Conservation (phyloP, 2,329 filamentous ascomycete species). For the Beauveria australis region DNA sequence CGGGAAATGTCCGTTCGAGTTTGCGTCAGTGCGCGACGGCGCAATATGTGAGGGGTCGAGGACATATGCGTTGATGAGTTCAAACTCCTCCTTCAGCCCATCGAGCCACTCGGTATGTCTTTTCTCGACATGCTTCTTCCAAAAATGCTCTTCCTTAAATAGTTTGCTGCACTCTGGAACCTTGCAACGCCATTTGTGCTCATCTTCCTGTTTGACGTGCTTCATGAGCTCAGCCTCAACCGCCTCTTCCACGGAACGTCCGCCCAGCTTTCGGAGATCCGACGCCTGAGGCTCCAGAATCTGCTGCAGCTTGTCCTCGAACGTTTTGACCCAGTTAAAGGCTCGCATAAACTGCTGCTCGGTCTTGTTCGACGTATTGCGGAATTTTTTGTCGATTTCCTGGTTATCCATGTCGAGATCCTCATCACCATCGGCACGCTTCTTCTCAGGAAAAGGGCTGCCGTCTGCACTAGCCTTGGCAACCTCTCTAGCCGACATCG, state of each 20-base stretch:
- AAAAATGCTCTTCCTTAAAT: slow-evolving; percentile 96
- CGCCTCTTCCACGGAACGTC: slow-evolving; percentile 77
- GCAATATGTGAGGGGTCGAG: slow-evolving; percentile 92
- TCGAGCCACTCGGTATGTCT: slow-evolving; percentile 85
- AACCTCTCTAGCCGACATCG: slow-evolving; percentile 72
- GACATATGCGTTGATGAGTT: slow-evolving; percentile 89
- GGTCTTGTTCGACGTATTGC: slow-evolving; percentile 62
- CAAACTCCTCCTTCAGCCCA: slow-evolving; percentile 73
- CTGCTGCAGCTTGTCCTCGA: slow-evolving; percentile 92
- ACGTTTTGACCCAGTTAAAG: slow-evolving; percentile 98
- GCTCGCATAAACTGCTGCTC: slow-evolving; percentile 90
- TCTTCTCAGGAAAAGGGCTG: slow-evolving; percentile 76
- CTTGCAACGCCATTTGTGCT: slow-evolving; percentile 93
- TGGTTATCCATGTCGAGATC: slow-evolving; percentile 42
- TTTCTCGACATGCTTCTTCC: slow-evolving; percentile 97
- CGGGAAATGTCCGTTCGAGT: slow-evolving; percentile 92
- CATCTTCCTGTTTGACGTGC: slow-evolving; percentile 93
- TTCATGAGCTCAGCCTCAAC: slow-evolving; percentile 79
- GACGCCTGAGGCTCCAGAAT: slow-evolving; percentile 84
- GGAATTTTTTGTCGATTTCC: slow-evolving; percentile 62
- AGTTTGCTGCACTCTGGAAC: slow-evolving; percentile 93
- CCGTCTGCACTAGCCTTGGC: slow-evolving; percentile 77
- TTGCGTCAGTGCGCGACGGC: slow-evolving; percentile 85
- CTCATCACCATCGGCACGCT: slow-evolving; percentile 60
- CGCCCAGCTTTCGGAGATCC: slow-evolving; percentile 84